A percentile compares a stretch with the other conserved stretches of the same genome.
Conservation (phyloP, 805 yeast species). For the Myxozyma sirexii region DNA sequence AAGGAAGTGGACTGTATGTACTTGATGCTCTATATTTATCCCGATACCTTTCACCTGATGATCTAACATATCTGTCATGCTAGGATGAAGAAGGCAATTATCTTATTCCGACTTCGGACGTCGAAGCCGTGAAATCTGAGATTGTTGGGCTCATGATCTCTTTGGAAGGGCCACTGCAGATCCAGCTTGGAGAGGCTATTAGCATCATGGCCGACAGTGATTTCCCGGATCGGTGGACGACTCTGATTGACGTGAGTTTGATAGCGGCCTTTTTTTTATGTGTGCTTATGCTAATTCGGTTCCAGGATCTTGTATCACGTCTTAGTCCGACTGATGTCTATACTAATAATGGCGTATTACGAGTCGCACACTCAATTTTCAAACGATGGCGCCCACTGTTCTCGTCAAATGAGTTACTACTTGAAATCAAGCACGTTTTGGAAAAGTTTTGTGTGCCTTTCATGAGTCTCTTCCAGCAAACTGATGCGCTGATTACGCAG, state of each 20-base stretch:
- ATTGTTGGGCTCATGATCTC: conserved; percentile 84
- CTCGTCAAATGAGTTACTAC: conserved; percentile 84
- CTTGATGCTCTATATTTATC: too few relatives aligned
- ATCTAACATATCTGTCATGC: neutral
- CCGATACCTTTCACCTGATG: too few relatives aligned
- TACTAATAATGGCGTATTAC: conserved; percentile 79
- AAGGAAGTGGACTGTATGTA: conserved; percentile 63
- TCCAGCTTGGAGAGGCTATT: conserved; percentile 94
- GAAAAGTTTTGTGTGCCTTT: conserved; percentile 83
- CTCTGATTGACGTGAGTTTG: conserved; percentile 57
- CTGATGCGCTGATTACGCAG: conserved; percentile 64
- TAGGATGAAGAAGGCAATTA: conserved; percentile 81
- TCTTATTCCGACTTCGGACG: conserved; percentile 61
- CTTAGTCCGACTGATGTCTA: conserved; percentile 67
- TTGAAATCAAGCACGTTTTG: conserved; percentile 84
- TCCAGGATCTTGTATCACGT: conserved; percentile 62
- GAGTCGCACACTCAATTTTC: conserved; percentile 94
- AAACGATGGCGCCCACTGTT: conserved; percentile 95
- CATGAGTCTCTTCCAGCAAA: conserved; percentile 63
- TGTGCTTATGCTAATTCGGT: neutral
- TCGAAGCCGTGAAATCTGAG: conserved; percentile 67
- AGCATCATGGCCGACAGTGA: conserved; percentile 93
- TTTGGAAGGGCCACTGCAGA: conserved; percentile 71
- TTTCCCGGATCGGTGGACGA: conserved; percentile 89
- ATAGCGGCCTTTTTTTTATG: neutral